Conservation (phyloP, 2,329 filamentous ascomycete species). For the Verticillium tricorpus region DNA sequence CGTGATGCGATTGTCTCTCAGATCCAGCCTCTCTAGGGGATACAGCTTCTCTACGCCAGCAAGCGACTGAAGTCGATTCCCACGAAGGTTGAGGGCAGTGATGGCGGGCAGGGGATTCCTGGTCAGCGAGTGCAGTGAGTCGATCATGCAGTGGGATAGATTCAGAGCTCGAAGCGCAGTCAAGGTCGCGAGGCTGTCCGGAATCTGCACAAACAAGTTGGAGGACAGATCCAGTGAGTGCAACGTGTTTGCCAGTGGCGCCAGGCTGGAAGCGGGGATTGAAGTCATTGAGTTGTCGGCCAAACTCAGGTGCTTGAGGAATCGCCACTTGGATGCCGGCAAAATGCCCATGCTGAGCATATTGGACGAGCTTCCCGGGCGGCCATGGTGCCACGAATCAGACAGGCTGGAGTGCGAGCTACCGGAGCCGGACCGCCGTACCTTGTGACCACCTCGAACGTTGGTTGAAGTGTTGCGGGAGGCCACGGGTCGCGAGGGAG, state of each 20-base stretch:
- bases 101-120: conserved; percentile 88
- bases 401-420: conserved; percentile 82
- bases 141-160: conserved; percentile 96
- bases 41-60: conserved; percentile 86
- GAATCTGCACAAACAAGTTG: conserved; percentile 91
- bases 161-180: conserved; percentile 89
- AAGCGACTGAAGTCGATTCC: conserved; percentile 80
- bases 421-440: conserved; percentile 82
- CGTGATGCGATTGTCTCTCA: conserved; percentile 85
- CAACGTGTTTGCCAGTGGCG: conserved; percentile 79
- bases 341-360: conserved; percentile 67
- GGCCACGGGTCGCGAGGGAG: conserved; percentile 71
- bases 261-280: conserved; percentile 69
- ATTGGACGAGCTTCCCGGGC: conserved; percentile 71
- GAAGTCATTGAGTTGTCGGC: conserved; percentile 87
- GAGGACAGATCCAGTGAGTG: conserved; percentile 89
- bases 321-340: conserved; percentile 88
- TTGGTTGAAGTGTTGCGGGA: conserved; percentile 69
- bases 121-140: conserved; percentile 81
- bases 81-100: conserved; percentile 84
- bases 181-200: conserved; percentile 81
- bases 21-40: conserved; percentile 82
- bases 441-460: conserved; percentile 64
- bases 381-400: conserved; percentile 55
- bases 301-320: conserved; percentile 85